These are phyloP conservation scores for Xylaria sp. DNA, from an alignment of 2,329 filamentous ascomycete genomes.

Conservation along the genomic window DNA sequence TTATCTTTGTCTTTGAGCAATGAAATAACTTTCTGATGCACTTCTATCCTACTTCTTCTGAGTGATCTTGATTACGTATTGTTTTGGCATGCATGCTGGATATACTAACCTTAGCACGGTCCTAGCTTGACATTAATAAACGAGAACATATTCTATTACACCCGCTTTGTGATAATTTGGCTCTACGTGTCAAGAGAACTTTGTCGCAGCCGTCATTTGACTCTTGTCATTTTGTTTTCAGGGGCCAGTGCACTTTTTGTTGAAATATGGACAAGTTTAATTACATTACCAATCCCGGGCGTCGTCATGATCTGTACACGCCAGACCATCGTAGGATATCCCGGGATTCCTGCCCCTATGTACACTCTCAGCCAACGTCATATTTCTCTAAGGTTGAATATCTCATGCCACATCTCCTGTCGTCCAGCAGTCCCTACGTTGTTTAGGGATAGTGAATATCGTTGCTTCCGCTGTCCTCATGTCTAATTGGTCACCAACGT, in stretches of 20 bases:
- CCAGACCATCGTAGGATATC: slow-evolving; percentile 23
- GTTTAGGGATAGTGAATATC: slow-evolving; percentile 9
- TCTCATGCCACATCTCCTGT: slow-evolving; percentile 5
- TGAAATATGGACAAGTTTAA: slow-evolving; percentile 40
- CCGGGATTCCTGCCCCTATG: slow-evolving; percentile 33
- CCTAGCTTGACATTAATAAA: background rate
- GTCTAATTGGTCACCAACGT: slow-evolving; percentile 6
- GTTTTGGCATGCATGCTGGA: too few species aligned
- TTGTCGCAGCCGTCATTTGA: too few species aligned
- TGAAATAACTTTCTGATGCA: background rate
- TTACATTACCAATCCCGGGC: slow-evolving; percentile 38
- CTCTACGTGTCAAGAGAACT: too few species aligned
- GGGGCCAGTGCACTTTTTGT: slow-evolving; percentile 29
- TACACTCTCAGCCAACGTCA: slow-evolving; percentile 27
- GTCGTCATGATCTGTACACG: slow-evolving; percentile 5
- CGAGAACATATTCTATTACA: background rate
- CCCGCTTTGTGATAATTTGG: too few species aligned
- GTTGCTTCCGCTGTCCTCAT: slow-evolving; percentile 18
- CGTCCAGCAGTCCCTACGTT: background rate
- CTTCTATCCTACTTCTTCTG: too few species aligned
- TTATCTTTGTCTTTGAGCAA: background rate
- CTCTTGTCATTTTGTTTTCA: background rate
- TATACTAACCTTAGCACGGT: background rate
- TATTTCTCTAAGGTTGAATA: slow-evolving; percentile 23
- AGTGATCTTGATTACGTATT: background rate